Conservation (phyloP, 1,284 basidiomycete species). For the Sanguinoderma infundibulare region DNA sequence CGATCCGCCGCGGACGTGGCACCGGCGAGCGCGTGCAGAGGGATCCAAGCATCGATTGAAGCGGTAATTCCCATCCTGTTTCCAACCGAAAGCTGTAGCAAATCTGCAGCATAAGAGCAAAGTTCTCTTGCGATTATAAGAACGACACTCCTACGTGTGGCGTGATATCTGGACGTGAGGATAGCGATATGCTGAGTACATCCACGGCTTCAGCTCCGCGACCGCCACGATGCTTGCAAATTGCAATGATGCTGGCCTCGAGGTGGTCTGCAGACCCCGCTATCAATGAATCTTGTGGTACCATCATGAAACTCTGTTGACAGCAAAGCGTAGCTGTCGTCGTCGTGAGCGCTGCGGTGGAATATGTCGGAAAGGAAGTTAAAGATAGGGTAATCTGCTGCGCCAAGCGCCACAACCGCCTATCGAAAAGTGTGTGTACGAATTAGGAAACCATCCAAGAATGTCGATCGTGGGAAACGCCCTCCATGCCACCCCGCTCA, state of each 20-base stretch:
- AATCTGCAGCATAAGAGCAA: too few relatives aligned
- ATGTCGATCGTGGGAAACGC: conserved; percentile 3
- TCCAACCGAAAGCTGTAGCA: background rate
- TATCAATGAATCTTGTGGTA: background rate
- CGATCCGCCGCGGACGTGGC: background rate
- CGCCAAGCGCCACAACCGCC: background rate
- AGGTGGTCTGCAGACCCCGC: conserved; percentile 15
- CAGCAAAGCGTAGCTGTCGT: background rate
- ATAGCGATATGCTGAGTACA: background rate
- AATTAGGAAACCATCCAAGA: conserved; percentile 14
- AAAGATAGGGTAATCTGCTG: background rate
- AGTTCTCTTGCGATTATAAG: too few relatives aligned
- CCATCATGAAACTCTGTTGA: background rate
- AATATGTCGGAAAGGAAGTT: background rate
- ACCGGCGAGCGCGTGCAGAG: background rate
- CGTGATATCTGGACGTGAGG: background rate
- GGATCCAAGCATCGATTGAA: background rate
- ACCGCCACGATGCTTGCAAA: conserved; percentile 15
- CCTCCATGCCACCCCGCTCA: too few relatives aligned
- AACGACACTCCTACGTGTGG: too few relatives aligned
- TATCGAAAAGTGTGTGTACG: conserved; percentile 6
- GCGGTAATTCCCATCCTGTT: background rate
- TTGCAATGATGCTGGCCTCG: conserved; percentile 26
- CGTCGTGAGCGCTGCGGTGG: background rate
- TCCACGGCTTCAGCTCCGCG: conserved; percentile 12